Evolutionary conservation across 31 red algal species (phyloP), one percentile per base, ranked within the genome.

Genomic region (Endocladia muricata): DNA sequence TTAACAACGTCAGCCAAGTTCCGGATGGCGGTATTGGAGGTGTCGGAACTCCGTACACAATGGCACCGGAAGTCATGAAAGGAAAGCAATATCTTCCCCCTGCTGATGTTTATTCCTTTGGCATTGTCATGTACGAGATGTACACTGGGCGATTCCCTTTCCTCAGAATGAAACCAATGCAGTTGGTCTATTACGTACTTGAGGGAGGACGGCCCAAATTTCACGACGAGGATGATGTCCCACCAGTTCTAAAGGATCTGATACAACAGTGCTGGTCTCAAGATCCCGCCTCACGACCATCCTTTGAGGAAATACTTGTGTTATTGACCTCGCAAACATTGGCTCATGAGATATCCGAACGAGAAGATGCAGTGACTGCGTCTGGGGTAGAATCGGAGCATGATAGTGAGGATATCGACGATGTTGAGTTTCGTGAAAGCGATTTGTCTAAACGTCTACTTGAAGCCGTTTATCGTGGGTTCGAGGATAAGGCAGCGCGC

Each of bases 51-150:
- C 88, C 88, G 26, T 92, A 92, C 58, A 98, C 96, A 1, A 92
- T 99, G 92, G 93, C 96, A 28, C 96, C 96, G 33, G 96, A 99
- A 64, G 76, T 94, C n/a, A 99, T 99, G 89, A 38, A 64, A 8
- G 74, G 79, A 3, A 73, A 87, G 29, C 35, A 64, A 17, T 95
- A 99, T 52, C 84, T 81, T 22, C 64, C 75, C 11, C 80, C 90
- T 58, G 92, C 96, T 2, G 96, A 99, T 82, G 88, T 95, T 22
- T 99, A 92, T 52, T 99, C 96, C 8, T 99, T 92, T 82, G 89
- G 92, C 34, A 82, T 99, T 7, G 83, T 99, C 28, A 73, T 93
- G 41, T 99, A 94, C 79, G 96, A 99, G 55, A 87, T 99, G 70
- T 94, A 83, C 37, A 86, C 92, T 9, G 81, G 84, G 5, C 78